Evolutionary conservation across 2,329 filamentous ascomycete genomes (phyloP).

Genomic region (Lachnellula hyalina): DNA sequence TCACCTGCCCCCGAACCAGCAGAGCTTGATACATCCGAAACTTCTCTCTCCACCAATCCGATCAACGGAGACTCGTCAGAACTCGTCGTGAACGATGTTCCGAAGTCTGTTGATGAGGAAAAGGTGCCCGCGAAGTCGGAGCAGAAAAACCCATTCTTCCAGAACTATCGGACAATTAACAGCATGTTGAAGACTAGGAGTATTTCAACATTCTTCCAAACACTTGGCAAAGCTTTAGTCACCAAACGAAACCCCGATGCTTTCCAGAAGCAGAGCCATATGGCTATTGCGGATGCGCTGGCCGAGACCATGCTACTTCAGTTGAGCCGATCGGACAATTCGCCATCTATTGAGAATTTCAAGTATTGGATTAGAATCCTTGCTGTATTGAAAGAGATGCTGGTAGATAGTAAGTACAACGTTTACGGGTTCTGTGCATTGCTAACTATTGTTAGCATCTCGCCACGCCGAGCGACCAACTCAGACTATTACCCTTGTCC

Average conservation of each 20-base stretch:
- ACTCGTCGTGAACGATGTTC: neutral
- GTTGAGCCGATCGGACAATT: slow-evolving; percentile 41
- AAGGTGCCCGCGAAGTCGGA: slow-evolving; percentile 40
- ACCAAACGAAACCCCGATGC: slow-evolving; percentile 67
- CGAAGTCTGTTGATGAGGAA: slow-evolving; percentile 3
- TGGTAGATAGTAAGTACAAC: slow-evolving; percentile 59
- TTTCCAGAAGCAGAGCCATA: slow-evolving; percentile 48
- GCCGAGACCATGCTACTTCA: slow-evolving; percentile 66
- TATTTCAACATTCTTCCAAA: slow-evolving; percentile 78
- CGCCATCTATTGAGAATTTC: slow-evolving; percentile 57
- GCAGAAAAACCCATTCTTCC: slow-evolving; percentile 45
- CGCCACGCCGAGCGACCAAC: slow-evolving; percentile 31
- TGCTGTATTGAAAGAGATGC: slow-evolving; percentile 69
- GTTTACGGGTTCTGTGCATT: slow-evolving; percentile 1
- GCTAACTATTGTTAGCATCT: slow-evolving; percentile 8
- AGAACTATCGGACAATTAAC: slow-evolving; percentile 74
- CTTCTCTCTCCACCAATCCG: neutral
- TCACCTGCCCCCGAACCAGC: slow-evolving; percentile 7
- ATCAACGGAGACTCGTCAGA: slow-evolving; percentile 2
- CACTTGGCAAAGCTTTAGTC: slow-evolving; percentile 74
- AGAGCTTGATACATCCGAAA: neutral
- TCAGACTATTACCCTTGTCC: slow-evolving; percentile 66
- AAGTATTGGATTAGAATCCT: slow-evolving; percentile 80
- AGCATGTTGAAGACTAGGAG: slow-evolving; percentile 68
- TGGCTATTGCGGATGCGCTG: slow-evolving; percentile 58